These are phyloP conservation scores for Macrolepiota dolichaula DNA, from an alignment of 768 basidiomycete genomes.

Conservation along the genomic window DNA sequence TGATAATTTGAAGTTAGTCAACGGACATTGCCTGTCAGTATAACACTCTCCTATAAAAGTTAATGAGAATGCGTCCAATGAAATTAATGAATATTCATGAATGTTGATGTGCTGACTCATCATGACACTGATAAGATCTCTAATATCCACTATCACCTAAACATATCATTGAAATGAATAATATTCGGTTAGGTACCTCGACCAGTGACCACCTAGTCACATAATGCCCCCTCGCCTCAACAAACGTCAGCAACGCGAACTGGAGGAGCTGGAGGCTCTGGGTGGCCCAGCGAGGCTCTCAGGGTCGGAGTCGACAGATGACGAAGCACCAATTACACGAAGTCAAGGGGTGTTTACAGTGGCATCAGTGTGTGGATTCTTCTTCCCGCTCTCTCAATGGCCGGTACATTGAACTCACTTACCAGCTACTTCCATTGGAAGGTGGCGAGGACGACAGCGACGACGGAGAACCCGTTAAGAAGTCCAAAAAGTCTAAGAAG, in stretches of 20 bases:
- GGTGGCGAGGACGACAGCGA: background rate
- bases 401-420: background rate
- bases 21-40: no score
- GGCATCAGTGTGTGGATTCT: background rate
- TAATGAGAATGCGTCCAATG: no score
- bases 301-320: constrained; percentile 30
- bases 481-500: constrained; percentile 31
- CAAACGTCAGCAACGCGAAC: constrained; percentile 84
- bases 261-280: constrained; percentile 72
- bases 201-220: background rate
- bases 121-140: no score
- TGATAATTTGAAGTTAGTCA: no score
- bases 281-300: constrained; percentile 16
- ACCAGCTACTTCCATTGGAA: background rate
- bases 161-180: no score
- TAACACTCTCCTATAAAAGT: no score
- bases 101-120: no score
- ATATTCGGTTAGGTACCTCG: background rate
- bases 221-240: constrained; percentile 70
- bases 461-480: background rate
- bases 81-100: no score
- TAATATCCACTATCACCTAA: no score
- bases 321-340: constrained; percentile 22
- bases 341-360: background rate
- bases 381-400: background rate